A percentile compares a stretch with the other conserved stretches of the same genome.
Conservation (phyloP, 306 rosid genomes). For the Begonia peltatifolia region DNA sequence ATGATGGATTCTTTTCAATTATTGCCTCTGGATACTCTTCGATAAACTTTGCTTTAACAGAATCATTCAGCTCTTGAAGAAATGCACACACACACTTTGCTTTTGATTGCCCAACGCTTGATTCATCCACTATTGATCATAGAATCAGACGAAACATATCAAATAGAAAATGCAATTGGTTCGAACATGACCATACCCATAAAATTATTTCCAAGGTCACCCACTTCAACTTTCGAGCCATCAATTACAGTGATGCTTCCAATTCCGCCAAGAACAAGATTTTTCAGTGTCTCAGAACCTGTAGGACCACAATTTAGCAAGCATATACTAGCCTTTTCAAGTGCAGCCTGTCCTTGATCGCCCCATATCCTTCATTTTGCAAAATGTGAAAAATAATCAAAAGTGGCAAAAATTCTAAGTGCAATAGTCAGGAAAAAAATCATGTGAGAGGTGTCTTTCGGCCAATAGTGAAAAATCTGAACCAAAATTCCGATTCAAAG, state of each 20-base stretch:
- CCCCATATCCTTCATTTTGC: conserved; percentile 67
- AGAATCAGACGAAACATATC: conserved; percentile 1
- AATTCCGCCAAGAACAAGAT: conserved; percentile 92
- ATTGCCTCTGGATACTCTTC: conserved; percentile 77
- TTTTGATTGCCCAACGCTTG: conserved; percentile 79
- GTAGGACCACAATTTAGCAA: conserved; percentile 94
- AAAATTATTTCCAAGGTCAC: conserved; percentile 94
- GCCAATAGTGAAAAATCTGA: too few species aligned
- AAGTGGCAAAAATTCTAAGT: not conserved
- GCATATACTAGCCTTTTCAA: conserved; percentile 59
- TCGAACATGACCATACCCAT: conserved; percentile 35
- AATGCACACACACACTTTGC: conserved; percentile 87
- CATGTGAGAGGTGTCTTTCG: too few species aligned
- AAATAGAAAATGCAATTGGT: conserved; percentile 3
- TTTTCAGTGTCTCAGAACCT: conserved; percentile 83
- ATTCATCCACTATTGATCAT: conserved; percentile 50
- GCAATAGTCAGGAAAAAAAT: too few species aligned
- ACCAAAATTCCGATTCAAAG: too few species aligned
- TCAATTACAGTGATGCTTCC: conserved; percentile 96
- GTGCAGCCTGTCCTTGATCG: conserved; percentile 69
- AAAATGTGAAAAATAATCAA: conserved; percentile 2
- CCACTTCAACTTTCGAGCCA: conserved; percentile 78
- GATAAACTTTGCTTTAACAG: conserved; percentile 86
- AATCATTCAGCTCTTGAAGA: conserved; percentile 95
- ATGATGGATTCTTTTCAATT: conserved; percentile 70